Percentiles rank a stretch among this genome's conserved stretches.
Evolutionary conservation across 2,329 filamentous ascomycete species (phyloP).

Genomic region (Pochonia chlamydosporia): DNA sequence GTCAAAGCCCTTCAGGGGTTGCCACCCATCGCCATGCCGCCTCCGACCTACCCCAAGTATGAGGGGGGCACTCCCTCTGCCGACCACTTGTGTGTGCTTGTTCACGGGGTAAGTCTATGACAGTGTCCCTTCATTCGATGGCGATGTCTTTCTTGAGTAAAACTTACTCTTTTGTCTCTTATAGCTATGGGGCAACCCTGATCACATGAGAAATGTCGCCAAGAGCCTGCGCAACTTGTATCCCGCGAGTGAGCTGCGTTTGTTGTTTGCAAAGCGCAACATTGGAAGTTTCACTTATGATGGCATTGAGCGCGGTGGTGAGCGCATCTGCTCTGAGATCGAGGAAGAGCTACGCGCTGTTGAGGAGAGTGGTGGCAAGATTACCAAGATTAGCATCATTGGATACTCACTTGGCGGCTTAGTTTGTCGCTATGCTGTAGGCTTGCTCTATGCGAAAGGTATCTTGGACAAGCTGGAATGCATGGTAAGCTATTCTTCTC

Average conservation of each 20-base stretch:
- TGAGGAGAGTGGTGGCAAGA: constrained; percentile 57
- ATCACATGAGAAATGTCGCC: constrained; percentile 64
- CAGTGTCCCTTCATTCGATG: background rate
- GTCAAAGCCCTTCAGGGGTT: background rate
- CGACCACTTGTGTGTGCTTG: constrained; percentile 69
- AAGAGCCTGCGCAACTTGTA: constrained; percentile 57
- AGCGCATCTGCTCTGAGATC: constrained; percentile 62
- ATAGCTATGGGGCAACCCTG: constrained; percentile 73
- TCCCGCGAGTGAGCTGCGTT: constrained; percentile 57
- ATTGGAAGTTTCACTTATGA: constrained; percentile 67
- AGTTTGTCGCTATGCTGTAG: constrained; percentile 79
- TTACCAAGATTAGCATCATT: constrained; percentile 78
- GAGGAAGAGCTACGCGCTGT: constrained; percentile 55
- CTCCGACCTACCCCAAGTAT: constrained; percentile 20
- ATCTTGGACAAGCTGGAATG: constrained; percentile 75
- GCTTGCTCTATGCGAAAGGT: constrained; percentile 74
- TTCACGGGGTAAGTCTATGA: constrained; percentile 60
- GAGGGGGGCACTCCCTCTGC: constrained; percentile 48
- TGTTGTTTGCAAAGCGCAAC: constrained; percentile 68
- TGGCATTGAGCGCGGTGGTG: constrained; percentile 62
- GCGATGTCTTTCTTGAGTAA: background rate
- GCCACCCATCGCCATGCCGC: constrained; percentile 8
- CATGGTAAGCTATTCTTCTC: constrained; percentile 45
- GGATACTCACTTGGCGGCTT: constrained; percentile 89
- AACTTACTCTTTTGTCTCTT: background rate